phyloP scores from a whole-genome alignment of 345 rosid genomes.

The Citrus reticulata region DNA sequence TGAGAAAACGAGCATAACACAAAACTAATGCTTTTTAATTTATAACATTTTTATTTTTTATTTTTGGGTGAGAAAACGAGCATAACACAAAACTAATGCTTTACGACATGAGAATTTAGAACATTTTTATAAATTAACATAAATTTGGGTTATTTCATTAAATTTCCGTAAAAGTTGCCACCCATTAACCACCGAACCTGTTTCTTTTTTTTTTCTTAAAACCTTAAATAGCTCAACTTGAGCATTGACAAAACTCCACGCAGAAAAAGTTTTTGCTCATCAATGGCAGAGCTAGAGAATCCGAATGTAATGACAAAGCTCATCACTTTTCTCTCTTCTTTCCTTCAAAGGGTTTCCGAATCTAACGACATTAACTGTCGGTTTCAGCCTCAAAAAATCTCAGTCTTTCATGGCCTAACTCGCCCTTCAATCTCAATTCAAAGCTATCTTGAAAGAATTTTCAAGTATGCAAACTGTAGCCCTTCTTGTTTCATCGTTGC shows the following conservation, averaged over 20 bases:
- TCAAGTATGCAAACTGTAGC: conserved; percentile 90
- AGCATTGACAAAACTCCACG: not conserved
- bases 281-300: conserved; percentile 70
- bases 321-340: conserved; percentile 66
- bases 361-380: conserved; percentile 50
- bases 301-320: conserved; percentile 59
- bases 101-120: not conserved
- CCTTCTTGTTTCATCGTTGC: conserved; percentile 84
- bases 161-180: conserved; percentile 6
- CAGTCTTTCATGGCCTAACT: conserved; percentile 72
- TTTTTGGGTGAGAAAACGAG: too few relatives aligned
- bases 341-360: conserved; percentile 65
- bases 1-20: too few relatives aligned
- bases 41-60: too few relatives aligned
- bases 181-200: conserved; percentile 33
- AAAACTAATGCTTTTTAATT: too few relatives aligned
- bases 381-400: conserved; percentile 46
- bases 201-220: not conserved
- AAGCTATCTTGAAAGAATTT: conserved; percentile 70
- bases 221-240: conserved; percentile 9
- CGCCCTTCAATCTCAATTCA: conserved; percentile 78
- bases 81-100: too few relatives aligned
- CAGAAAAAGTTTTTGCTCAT: conserved; percentile 1
- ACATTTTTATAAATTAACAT: not conserved
- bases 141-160: not conserved